Conservation (phyloP, 345 rosid species). For the Garcia nutans region DNA sequence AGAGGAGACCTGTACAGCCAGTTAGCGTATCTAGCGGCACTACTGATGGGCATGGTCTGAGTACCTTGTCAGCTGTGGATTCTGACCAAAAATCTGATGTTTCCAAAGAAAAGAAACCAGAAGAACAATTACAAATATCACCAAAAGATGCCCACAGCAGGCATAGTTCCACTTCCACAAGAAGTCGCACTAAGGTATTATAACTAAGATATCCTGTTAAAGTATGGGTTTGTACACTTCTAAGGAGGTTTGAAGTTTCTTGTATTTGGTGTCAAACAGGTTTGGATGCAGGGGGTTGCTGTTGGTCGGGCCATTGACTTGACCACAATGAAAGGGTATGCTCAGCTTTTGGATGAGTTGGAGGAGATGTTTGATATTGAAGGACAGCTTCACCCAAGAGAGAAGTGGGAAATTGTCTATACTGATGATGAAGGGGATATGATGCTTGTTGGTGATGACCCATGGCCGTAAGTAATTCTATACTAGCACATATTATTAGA, state of each 20-base stretch:
- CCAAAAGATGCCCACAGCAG: constrained; percentile 65
- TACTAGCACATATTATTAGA: not conserved
- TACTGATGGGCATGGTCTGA: constrained; percentile 32
- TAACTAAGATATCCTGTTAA: not conserved
- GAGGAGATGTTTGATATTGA: constrained; percentile 30
- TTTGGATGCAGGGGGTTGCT: constrained; percentile 36
- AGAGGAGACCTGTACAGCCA: constrained; percentile 15
- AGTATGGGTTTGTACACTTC: not conserved
- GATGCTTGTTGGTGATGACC: constrained; percentile 41
- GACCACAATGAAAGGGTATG: constrained; percentile 28
- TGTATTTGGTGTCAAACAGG: constrained; percentile 22
- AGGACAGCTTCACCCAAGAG: constrained; percentile 30
- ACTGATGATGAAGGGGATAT: constrained; percentile 39
- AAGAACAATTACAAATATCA: constrained; percentile 47
- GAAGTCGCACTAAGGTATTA: constrained; percentile 34
- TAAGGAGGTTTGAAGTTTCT: constrained; percentile 1
- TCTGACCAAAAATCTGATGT: constrained; percentile 54
- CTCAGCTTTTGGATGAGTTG: constrained; percentile 30
- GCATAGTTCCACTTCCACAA: constrained; percentile 30
- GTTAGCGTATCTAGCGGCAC: constrained; percentile 10
- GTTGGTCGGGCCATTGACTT: constrained; percentile 37
- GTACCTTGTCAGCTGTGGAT: constrained; percentile 35
- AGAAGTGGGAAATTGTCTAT: constrained; percentile 34
- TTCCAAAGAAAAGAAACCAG: constrained; percentile 53
- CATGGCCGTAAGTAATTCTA: constrained; percentile 32